These are phyloP conservation scores for Bonia amplexicaulis DNA, from an alignment of 176 grass and related monocot genomes.

Conservation along the genomic window DNA sequence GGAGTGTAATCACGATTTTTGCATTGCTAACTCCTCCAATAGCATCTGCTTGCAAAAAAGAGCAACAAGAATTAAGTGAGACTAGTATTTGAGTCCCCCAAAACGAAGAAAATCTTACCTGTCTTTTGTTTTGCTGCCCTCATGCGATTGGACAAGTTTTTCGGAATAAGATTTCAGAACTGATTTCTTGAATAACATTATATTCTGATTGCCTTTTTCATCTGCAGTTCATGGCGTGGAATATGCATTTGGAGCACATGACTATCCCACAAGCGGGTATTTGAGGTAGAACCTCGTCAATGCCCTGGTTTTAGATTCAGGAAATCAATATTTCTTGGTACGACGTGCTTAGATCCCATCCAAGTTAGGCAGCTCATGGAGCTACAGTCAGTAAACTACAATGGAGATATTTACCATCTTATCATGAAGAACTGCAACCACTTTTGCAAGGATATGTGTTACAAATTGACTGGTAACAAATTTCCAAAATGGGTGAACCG, in stretches of 20 bases:
- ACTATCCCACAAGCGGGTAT: constrained; percentile 89
- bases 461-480: constrained; percentile 75
- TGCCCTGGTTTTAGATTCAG: constrained; percentile 95
- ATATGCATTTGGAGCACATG: constrained; percentile 98
- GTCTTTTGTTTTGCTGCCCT: background rate
- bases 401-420: constrained; percentile 91
- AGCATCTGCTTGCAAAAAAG: background rate
- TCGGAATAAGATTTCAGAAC: background rate
- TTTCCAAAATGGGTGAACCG: constrained; percentile 96
- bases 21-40: background rate
- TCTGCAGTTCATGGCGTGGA: constrained; percentile 84
- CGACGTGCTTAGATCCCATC: constrained; percentile 74
- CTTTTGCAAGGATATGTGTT: constrained; percentile 92
- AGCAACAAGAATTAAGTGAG: background rate
- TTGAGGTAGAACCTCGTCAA: constrained; percentile 88
- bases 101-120: background rate
- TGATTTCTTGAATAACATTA: background rate
- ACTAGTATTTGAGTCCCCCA: background rate
- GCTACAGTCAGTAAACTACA: constrained; percentile 80
- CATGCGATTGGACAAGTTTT: background rate
- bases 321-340: constrained; percentile 87
- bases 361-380: constrained; percentile 94
- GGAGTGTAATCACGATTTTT: background rate
- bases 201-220: constrained; percentile 5
- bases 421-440: constrained; percentile 98